Percentiles rank a stretch among this genome's conserved stretches.
Conservation (phyloP, 345 rosid genomes). For the Populus euphratica region DNA sequence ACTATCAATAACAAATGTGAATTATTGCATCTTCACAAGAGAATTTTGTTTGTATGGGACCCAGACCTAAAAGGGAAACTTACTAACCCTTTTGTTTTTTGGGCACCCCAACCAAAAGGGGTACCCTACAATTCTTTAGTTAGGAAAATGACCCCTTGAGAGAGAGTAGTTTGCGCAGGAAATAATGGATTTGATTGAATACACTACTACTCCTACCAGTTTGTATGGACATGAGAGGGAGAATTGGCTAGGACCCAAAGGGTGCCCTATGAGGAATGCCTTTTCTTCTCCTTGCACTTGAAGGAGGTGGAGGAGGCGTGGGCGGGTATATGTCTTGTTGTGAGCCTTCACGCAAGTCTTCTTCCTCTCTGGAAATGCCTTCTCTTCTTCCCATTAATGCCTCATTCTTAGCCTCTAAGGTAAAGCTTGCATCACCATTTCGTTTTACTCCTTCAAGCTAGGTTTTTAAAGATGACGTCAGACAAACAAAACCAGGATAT, state of each 20-base stretch:
- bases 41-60: slow-evolving; percentile 28
- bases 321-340: slow-evolving; percentile 53
- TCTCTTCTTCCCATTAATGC: slow-evolving; percentile 36
- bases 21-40: slow-evolving; percentile 39
- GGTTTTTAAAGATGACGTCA: background rate
- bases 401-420: slow-evolving; percentile 43
- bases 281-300: slow-evolving; percentile 77
- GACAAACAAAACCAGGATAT: background rate
- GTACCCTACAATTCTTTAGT: slow-evolving; percentile 24
- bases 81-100: slow-evolving; percentile 25
- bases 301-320: slow-evolving; percentile 54
- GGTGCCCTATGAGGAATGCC: slow-evolving; percentile 88
- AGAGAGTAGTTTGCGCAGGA: slow-evolving; percentile 25
- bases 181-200: slow-evolving; percentile 11
- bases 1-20: slow-evolving; percentile 35
- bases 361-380: slow-evolving; percentile 40
- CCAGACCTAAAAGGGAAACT: slow-evolving; percentile 27
- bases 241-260: slow-evolving; percentile 44
- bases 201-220: background rate
- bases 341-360: slow-evolving; percentile 61
- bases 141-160: slow-evolving; percentile 23
- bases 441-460: slow-evolving; percentile 75
- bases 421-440: slow-evolving; percentile 56
- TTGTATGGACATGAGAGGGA: background rate
- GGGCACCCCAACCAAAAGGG: slow-evolving; percentile 25